Conservation (phyloP, 371 early-diverging fungal genomes). For the Mucor ambiguus region DNA sequence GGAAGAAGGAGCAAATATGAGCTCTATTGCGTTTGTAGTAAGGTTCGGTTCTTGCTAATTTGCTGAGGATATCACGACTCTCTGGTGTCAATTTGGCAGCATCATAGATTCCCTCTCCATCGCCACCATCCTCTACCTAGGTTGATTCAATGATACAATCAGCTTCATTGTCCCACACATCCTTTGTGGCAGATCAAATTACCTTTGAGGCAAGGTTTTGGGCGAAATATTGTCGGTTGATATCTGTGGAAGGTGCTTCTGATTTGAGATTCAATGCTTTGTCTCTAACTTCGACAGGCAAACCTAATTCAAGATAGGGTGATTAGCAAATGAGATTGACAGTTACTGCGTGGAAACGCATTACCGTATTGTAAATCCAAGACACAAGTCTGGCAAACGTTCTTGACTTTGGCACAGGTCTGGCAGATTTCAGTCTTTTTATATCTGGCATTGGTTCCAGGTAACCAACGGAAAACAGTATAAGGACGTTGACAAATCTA, state of each 20-base stretch:
- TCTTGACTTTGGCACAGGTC: constrained; percentile 96
- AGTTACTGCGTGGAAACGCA: neutral
- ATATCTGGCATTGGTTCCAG: constrained; percentile 92
- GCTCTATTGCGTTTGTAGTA: constrained; percentile 91
- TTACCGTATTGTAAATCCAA: constrained; percentile 92
- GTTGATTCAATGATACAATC: neutral
- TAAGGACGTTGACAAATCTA: constrained; percentile 90
- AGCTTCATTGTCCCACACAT: neutral
- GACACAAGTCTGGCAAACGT: constrained; percentile 97
- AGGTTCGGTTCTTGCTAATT: constrained; percentile 86
- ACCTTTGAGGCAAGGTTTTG: constrained; percentile 84
- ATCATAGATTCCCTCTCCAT: constrained; percentile 64
- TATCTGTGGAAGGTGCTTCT: constrained; percentile 78
- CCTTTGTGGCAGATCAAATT: constrained; percentile 4
- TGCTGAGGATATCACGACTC: constrained; percentile 79
- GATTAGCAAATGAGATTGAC: neutral
- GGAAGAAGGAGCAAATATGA: constrained; percentile 95
- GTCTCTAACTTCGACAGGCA: constrained; percentile 95
- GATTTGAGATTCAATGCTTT: constrained; percentile 76
- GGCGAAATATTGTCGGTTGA: constrained; percentile 89
- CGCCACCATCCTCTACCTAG: constrained; percentile 54
- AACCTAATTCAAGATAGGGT: constrained; percentile 36
- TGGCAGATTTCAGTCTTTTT: constrained; percentile 98
- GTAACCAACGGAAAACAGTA: constrained; percentile 97
- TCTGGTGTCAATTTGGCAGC: constrained; percentile 77